These are phyloP conservation scores for Boletus pseudopeckii DNA, from an alignment of 768 basidiomycete genomes.

Conservation along the genomic window DNA sequence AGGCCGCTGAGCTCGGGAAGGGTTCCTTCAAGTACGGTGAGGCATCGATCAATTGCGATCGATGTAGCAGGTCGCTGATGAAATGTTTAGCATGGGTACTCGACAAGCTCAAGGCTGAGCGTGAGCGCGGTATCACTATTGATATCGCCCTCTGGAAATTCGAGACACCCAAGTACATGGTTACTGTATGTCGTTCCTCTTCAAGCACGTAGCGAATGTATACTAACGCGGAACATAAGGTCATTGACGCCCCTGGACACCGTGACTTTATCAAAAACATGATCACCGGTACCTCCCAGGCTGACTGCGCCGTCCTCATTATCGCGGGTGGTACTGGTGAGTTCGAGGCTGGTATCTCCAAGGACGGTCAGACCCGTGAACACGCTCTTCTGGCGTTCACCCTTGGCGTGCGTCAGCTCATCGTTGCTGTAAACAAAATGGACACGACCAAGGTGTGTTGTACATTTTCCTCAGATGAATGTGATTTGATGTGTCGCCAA, in stretches of 20 bases:
- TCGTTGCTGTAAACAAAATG: constrained; percentile 99
- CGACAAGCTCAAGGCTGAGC: constrained; percentile 99
- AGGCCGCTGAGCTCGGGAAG: constrained; percentile 99
- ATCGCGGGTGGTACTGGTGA: constrained; percentile 99
- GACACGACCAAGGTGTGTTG: constrained; percentile 88
- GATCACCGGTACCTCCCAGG: constrained; percentile 99
- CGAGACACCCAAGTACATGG: constrained; percentile 96
- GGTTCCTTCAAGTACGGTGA: constrained; percentile 96
- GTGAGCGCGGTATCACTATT: constrained; percentile 99
- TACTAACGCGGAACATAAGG: constrained; percentile 43
- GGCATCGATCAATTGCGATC: constrained; percentile 31
- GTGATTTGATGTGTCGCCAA: constrained; percentile 3
- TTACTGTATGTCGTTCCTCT: constrained; percentile 60
- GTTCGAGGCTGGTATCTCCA: constrained; percentile 99
- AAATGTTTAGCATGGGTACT: constrained; percentile 88
- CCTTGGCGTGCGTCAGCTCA: constrained; percentile 99
- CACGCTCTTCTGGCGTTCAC: constrained; percentile 99
- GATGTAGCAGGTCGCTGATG: constrained; percentile 18
- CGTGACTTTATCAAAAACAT: constrained; percentile 99
- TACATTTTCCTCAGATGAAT: neutral
- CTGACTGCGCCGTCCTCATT: constrained; percentile 99
- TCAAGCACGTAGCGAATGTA: neutral
- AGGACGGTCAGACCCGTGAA: constrained; percentile 99
- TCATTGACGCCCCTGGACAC: constrained; percentile 99
- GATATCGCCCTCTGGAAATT: constrained; percentile 99